phyloP scores from a whole-genome alignment of 179 eudicot genomes.

The Gypsophila paniculata region DNA sequence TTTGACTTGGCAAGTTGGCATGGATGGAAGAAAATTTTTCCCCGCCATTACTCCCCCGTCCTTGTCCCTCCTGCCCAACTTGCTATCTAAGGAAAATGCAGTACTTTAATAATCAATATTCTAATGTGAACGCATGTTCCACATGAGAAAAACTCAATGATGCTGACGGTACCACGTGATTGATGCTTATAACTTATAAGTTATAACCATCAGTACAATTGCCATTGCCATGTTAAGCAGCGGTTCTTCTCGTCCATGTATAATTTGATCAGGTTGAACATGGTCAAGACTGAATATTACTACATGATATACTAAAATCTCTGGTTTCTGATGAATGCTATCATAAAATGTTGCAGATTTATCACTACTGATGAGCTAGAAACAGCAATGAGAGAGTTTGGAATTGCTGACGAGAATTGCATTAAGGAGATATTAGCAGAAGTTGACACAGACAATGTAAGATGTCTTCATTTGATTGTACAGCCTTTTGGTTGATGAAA shows the following conservation, averaged over 20 bases:
- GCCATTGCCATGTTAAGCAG: background rate
- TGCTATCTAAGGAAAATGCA: too few relatives aligned
- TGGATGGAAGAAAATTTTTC: too few relatives aligned
- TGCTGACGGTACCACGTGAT: background rate
- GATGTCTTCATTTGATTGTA: background rate
- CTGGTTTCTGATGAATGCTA: background rate
- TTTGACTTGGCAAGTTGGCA: too few relatives aligned
- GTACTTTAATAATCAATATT: too few relatives aligned
- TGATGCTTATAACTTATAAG: background rate
- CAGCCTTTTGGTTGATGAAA: background rate
- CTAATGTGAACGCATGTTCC: too few relatives aligned
- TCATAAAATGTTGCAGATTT: constrained; percentile 22
- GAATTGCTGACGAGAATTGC: constrained; percentile 45
- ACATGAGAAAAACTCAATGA: background rate
- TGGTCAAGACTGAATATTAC: background rate
- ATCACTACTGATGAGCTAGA: constrained; percentile 49
- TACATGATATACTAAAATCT: background rate
- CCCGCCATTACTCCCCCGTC: too few relatives aligned
- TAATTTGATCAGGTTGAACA: background rate
- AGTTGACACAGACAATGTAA: constrained; percentile 51
- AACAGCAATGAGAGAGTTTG: constrained; percentile 43
- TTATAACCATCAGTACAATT: too few relatives aligned
- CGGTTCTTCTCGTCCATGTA: background rate
- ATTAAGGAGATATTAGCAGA: constrained; percentile 57
- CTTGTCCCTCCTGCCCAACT: too few relatives aligned